phyloP scores from a whole-genome alignment of 768 basidiomycete genomes.

The Phylloporus arenicola region DNA sequence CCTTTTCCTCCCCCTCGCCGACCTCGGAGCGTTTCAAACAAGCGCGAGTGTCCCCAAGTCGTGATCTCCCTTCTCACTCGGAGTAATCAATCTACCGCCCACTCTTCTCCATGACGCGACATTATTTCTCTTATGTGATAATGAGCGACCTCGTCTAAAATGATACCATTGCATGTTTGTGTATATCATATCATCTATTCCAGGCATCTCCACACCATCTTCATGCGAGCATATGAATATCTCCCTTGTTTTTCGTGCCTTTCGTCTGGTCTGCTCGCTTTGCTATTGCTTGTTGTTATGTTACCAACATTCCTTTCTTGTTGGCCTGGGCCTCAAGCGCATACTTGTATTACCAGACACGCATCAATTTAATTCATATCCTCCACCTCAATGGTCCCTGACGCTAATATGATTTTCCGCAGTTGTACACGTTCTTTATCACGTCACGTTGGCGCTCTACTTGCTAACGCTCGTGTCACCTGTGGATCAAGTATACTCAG shows the following conservation, averaged over 20 bases:
- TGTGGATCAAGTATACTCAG: neutral
- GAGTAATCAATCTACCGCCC: constrained; percentile 11
- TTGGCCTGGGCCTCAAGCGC: constrained; percentile 26
- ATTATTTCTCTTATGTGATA: constrained; percentile 1
- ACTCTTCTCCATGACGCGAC: neutral
- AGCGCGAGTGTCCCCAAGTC: constrained; percentile 31
- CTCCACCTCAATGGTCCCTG: constrained; percentile 1
- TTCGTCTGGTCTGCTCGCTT: constrained; percentile 26
- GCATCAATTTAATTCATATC: constrained; percentile 28
- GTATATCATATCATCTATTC: constrained; percentile 32
- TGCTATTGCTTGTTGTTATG: constrained; percentile 26
- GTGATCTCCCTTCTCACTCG: constrained; percentile 18
- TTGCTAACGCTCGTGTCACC: neutral
- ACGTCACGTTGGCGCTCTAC: neutral
- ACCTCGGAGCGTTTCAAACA: constrained; percentile 50
- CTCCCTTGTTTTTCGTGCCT: constrained; percentile 17
- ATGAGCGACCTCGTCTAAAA: constrained; percentile 12
- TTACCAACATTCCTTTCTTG: constrained; percentile 20
- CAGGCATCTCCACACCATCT: constrained; percentile 26
- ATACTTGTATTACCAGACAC: constrained; percentile 31
- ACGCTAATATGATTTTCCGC: constrained; percentile 8
- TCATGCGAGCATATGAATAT: constrained; percentile 21
- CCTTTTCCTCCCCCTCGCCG: constrained; percentile 70
- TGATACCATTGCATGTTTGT: constrained; percentile 31
- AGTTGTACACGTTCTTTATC: neutral